A percentile compares a stretch with the other conserved stretches of the same genome.
These are phyloP conservation scores for Gamsiella multidivaricata DNA, from an alignment of 192 early-diverging fungal genomes.

Conservation along the genomic window DNA sequence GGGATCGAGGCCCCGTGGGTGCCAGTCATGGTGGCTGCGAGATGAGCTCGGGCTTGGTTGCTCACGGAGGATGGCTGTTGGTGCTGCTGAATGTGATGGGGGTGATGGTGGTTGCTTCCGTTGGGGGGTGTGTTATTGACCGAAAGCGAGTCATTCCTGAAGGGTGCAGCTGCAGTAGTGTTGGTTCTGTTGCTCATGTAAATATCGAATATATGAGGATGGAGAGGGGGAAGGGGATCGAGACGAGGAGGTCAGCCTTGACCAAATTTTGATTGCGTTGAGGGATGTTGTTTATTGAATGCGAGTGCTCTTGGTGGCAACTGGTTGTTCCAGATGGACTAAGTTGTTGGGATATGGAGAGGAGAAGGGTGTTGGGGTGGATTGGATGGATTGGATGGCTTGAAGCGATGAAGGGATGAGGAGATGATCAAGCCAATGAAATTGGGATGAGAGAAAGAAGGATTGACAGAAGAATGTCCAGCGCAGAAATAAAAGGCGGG, in stretches of 20 bases:
- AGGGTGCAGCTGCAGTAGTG: slow-evolving; percentile 1
- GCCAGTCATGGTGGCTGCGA: neutral
- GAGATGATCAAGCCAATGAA: too few relatives aligned
- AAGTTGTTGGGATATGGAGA: too few relatives aligned
- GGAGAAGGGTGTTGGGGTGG: too few relatives aligned
- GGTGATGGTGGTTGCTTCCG: neutral
- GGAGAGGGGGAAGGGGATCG: neutral
- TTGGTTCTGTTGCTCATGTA: slow-evolving; percentile 40
- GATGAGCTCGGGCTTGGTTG: neutral
- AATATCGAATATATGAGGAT: too few relatives aligned
- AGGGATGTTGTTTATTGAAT: neutral
- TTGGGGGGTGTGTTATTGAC: slow-evolving; percentile 4
- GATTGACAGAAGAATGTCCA: too few relatives aligned
- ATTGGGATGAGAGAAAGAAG: too few relatives aligned
- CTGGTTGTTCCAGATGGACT: neutral
- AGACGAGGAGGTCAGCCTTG: neutral
- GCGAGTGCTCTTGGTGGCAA: neutral
- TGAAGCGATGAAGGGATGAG: too few relatives aligned
- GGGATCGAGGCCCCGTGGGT: neutral
- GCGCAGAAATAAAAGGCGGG: too few relatives aligned
- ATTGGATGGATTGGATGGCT: too few relatives aligned
- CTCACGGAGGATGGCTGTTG: neutral
- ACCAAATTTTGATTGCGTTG: neutral
- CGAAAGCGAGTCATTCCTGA: slow-evolving; percentile 33
- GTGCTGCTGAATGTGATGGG: slow-evolving; percentile 12